Evolutionary conservation across 2,329 filamentous ascomycete genomes (phyloP).

Genomic region (Xylariales sp.): DNA sequence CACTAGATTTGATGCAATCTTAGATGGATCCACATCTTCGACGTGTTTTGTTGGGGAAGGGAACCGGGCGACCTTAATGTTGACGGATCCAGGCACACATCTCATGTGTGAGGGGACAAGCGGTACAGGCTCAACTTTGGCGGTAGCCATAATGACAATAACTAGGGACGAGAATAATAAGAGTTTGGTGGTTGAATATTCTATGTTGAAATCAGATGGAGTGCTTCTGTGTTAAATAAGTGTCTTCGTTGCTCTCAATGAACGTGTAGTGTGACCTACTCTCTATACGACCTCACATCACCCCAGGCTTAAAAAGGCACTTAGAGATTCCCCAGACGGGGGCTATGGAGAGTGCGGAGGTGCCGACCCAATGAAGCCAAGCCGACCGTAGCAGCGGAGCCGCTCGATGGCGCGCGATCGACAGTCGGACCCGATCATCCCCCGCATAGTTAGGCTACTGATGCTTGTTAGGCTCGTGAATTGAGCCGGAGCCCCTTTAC

Average conservation of each 20-base stretch:
- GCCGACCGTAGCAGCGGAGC: constrained; percentile 20
- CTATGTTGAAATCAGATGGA: constrained; percentile 1
- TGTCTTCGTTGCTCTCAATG: background rate
- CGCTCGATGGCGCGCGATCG: constrained; percentile 10
- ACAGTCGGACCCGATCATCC: constrained; percentile 23
- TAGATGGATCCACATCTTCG: constrained; percentile 10
- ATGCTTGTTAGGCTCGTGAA: constrained; percentile 13
- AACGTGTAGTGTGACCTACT: background rate
- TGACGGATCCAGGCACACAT: constrained; percentile 27
- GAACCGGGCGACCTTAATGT: constrained; percentile 23
- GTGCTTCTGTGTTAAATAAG: constrained; percentile 7
- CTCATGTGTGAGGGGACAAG: constrained; percentile 21
- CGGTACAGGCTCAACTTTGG: constrained; percentile 12
- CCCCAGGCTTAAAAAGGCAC: background rate
- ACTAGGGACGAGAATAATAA: background rate
- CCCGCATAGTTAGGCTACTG: background rate
- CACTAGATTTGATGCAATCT: constrained; percentile 11
- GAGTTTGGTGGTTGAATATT: background rate
- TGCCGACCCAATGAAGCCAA: background rate
- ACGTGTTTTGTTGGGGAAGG: constrained; percentile 14
- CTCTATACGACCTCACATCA: constrained; percentile 2
- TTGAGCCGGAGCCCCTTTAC: background rate
- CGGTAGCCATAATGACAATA: constrained; percentile 20
- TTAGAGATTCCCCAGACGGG: background rate
- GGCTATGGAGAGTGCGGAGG: background rate